Conservation (phyloP, 345 rosid species). For the Eucalyptus pauciflora region DNA sequence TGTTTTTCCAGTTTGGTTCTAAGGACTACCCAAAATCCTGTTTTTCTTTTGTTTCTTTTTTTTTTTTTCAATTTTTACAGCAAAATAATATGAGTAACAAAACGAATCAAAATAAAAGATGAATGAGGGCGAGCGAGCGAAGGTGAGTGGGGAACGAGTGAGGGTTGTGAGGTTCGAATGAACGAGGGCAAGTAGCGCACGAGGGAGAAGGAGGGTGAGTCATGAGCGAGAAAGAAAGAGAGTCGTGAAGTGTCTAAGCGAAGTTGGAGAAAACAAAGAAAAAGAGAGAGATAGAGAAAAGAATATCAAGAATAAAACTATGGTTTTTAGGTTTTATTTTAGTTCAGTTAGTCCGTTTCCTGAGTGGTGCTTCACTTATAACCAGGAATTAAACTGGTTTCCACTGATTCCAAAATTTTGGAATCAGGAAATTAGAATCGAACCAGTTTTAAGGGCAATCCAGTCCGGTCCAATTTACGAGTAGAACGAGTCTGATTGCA, state of each 20-base stretch:
- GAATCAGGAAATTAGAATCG: neutral
- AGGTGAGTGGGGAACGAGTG: accelerated
- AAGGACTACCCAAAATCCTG: neutral
- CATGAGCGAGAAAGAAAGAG: neutral
- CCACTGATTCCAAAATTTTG: neutral
- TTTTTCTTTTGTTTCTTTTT: neutral
- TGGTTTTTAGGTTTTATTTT: no score
- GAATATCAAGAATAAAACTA: neutral
- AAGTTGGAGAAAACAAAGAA: no score
- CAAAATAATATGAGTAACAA: neutral
- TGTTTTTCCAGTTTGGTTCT: no score
- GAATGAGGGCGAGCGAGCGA: neutral
- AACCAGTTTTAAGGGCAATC: neutral
- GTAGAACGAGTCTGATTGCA: neutral
- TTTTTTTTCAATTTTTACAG: no score
- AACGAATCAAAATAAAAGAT: no score
- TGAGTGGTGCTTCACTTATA: neutral
- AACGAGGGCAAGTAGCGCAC: neutral
- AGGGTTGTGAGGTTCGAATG: neutral
- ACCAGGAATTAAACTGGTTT: neutral
- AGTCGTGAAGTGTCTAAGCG: accelerated
- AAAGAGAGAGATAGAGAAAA: no score
- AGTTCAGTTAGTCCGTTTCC: no score
- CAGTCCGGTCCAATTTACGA: accelerated
- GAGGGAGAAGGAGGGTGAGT: no score